These are phyloP conservation scores for Gypsophila paniculata DNA, from an alignment of 179 eudicot genomes.

Conservation along the genomic window DNA sequence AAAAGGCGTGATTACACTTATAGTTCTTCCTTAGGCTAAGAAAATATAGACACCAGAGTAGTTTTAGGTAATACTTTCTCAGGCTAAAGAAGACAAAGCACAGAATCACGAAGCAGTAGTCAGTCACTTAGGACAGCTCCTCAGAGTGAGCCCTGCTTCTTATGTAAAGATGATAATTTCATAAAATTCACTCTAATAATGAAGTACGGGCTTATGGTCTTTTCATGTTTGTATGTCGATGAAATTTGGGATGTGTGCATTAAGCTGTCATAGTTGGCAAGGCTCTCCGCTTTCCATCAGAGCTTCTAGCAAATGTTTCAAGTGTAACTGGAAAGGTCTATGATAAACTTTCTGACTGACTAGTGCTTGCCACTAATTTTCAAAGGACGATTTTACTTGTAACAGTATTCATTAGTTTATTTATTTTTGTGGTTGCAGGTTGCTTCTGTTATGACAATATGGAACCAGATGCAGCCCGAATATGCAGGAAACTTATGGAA, in stretches of 20 bases:
- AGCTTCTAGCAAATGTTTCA: neutral
- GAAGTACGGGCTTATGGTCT: neutral
- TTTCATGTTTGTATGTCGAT: neutral
- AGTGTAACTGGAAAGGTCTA: neutral
- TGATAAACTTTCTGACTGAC: neutral
- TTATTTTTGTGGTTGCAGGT: constrained; percentile 42
- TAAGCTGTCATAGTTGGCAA: neutral
- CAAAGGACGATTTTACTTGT: neutral
- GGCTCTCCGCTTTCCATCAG: constrained; percentile 4
- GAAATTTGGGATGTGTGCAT: neutral
- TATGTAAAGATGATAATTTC: neutral
- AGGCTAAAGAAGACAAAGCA: neutral
- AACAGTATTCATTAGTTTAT: neutral
- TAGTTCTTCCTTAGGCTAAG: neutral
- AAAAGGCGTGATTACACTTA: neutral
- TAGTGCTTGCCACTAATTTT: neutral
- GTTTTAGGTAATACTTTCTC: neutral
- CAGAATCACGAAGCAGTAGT: neutral
- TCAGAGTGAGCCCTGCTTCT: neutral
- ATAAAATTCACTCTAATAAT: neutral
- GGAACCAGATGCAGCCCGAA: constrained; percentile 80
- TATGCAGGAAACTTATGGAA: constrained; percentile 95
- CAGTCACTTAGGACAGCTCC: neutral
- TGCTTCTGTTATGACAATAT: constrained; percentile 93
- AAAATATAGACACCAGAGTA: too few relatives aligned